phyloP scores from a whole-genome alignment of 768 basidiomycete genomes.

The Mycena capillaripes region DNA sequence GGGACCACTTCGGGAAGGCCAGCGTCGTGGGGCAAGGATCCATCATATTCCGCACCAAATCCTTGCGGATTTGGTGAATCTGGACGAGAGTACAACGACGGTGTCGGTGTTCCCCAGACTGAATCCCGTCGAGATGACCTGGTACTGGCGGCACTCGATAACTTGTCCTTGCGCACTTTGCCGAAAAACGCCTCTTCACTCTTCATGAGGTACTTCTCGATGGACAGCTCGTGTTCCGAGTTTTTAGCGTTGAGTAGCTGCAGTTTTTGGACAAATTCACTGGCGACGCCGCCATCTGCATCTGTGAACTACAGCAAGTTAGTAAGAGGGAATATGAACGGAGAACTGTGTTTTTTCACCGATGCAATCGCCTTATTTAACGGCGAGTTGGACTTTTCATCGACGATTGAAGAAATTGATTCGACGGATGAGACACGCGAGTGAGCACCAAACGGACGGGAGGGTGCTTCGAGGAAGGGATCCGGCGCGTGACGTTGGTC shows the following conservation, averaged over 20 bases:
- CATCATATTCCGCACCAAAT: conserved; percentile 61
- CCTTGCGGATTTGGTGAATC: conserved; percentile 71
- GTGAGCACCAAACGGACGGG: conserved; percentile 83
- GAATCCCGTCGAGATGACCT: conserved; percentile 87
- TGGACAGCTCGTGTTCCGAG: conserved; percentile 91
- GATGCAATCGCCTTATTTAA: conserved; percentile 94
- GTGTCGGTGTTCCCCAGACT: conserved; percentile 80
- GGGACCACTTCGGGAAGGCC: conserved; percentile 73
- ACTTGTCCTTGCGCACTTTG: conserved; percentile 89
- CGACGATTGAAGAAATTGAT: conserved; percentile 91
- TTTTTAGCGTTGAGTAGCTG: conserved; percentile 86
- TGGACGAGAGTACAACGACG: conserved; percentile 79
- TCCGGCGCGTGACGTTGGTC: conserved; percentile 86
- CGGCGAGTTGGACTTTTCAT: conserved; percentile 92
- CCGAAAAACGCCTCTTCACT: conserved; percentile 96
- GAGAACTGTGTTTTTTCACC: conserved; percentile 53
- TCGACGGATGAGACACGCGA: conserved; percentile 90
- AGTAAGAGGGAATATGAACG: conserved; percentile 4
- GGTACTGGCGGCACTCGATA: conserved; percentile 85
- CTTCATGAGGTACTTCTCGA: conserved; percentile 91
- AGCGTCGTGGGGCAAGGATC: conserved; percentile 61
- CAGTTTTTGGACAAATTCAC: conserved; percentile 89
- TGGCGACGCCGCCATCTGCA: conserved; percentile 91
- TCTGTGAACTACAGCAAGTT: conserved; percentile 82
- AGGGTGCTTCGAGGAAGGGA: conserved; percentile 87